A percentile compares a stretch with the other conserved stretches of the same genome.
Conservation (phyloP, 2,329 filamentous ascomycete genomes). For the Microcera coccophila region DNA sequence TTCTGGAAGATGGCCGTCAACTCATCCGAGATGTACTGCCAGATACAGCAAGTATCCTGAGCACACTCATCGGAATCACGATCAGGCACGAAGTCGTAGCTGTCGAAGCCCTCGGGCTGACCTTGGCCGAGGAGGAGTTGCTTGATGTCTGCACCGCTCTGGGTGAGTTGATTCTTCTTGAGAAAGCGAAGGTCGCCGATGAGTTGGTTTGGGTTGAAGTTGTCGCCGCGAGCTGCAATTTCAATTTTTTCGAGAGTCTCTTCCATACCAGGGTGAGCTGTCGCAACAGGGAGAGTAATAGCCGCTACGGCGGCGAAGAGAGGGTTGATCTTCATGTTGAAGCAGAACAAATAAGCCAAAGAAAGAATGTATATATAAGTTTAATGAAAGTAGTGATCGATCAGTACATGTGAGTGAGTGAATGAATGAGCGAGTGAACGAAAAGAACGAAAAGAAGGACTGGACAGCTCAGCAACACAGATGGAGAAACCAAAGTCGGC, state of each 20-base stretch:
- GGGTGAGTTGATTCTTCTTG: constrained; percentile 28
- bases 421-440: no score
- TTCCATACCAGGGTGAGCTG: constrained; percentile 7
- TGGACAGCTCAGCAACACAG: no score
- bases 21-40: constrained; percentile 41
- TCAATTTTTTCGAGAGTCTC: constrained; percentile 5
- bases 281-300: constrained; percentile 13
- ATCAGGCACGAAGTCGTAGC: constrained; percentile 22
- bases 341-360: not conserved
- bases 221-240: not conserved
- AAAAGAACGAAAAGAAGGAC: no score
- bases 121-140: constrained; percentile 33
- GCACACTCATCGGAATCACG: constrained; percentile 26
- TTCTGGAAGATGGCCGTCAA: constrained; percentile 36
- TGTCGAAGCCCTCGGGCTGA: constrained; percentile 24
- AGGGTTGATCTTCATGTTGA: constrained; percentile 27
- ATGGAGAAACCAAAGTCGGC: no score
- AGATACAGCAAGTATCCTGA: constrained; percentile 43
- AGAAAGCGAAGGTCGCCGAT: constrained; percentile 39
- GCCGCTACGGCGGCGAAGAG: constrained; percentile 19
- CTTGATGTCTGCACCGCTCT: constrained; percentile 36
- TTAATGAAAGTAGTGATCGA: not conserved
- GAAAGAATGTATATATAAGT: not conserved
- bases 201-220: constrained; percentile 23
- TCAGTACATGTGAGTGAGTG: no score